Base-by-base conservation (phyloP, 2,329 filamentous ascomycete species). In the Fusarium brevicatenulatum region DNA sequence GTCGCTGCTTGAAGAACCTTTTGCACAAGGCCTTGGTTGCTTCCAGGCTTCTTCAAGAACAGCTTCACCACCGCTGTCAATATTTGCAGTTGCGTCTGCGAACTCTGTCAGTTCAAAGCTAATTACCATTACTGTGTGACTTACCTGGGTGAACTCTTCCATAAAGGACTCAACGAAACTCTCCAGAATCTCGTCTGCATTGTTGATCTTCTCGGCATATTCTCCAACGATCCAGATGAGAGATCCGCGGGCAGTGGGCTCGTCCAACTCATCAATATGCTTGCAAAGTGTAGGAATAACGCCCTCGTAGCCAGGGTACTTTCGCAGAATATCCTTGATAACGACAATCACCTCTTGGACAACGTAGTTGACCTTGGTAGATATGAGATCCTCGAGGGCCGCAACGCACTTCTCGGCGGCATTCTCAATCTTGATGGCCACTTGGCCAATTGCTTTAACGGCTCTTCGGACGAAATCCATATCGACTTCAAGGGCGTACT, bases 211-310 rank as follows among this genome's bases (percentile, higher is more conserved):
- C 85, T 99, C 96, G 2, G 96, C 96, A 80, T 99, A 99, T 82
- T 99, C 96, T 76, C 96, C 96, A 10, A 99, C 95, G 75, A 99
- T 98, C 96, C 96, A 99, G 78, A 99, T 98, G 67, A 99, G 85
- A 28, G 95, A 93, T 6, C 93, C 95, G 78, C 96, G 88, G 11
- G 96, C 96, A 77, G 95, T 92, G 3, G 95, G 95, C 82, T 99
- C 96, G 79, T 99, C 96, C 74, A 99, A 83, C 77, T 99, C 96
- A 78, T 99, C 96, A 70, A 99, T 98, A 80, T 97, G 94, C 81
- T 98, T 91, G 85, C 97, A 99, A 19, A 99, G 88, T 2, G 95
- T 97, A 6, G 95, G 95, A 77, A 99, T 99, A 75, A 99, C 97
- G 34, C 95, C 96, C 83, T 99, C 96, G 78, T 98, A 99, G 25